phyloP scores from a whole-genome alignment of 306 rosid species.

The Psophocarpus tetragonolobus region DNA sequence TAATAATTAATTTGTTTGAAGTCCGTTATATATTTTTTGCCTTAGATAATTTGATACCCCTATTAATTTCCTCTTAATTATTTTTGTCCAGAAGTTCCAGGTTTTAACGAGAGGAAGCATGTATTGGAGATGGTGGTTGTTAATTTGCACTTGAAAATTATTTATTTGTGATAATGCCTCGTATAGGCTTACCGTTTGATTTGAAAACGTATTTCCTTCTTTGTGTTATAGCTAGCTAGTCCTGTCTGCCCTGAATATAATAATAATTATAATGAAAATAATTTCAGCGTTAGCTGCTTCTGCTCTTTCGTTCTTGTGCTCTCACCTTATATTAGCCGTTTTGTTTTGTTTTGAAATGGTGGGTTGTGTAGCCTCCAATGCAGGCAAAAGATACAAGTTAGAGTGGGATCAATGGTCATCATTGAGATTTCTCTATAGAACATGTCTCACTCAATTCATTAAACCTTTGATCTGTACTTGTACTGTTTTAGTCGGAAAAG shows the following conservation, averaged over 20 bases:
- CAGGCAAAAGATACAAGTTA: constrained; percentile 35
- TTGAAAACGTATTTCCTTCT: not conserved
- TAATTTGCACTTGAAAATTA: constrained; percentile 28
- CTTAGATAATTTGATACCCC: not conserved
- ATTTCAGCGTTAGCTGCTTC: not conserved
- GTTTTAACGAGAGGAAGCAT: not conserved
- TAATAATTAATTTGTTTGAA: not conserved
- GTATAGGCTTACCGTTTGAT: not conserved
- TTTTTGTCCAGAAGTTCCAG: not conserved
- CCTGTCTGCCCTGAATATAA: constrained; percentile 17
- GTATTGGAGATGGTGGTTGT: constrained; percentile 16
- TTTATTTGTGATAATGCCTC: not conserved
- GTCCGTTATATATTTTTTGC: not conserved
- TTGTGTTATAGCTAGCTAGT: constrained; percentile 17
- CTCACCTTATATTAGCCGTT: not conserved
- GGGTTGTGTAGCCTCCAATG: constrained; percentile 40
- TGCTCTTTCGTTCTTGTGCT: constrained; percentile 2
- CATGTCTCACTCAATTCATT: constrained; percentile 24
- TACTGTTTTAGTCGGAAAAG: constrained; percentile 34
- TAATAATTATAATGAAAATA: constrained; percentile 11
- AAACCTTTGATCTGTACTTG: constrained; percentile 37
- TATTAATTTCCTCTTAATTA: not conserved
- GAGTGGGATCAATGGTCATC: constrained; percentile 36
- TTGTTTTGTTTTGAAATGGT: constrained; percentile 35
- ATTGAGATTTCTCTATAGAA: constrained; percentile 17